A percentile compares a stretch with the other conserved stretches of the same genome.
These are phyloP conservation scores for Pichia sp. DNA, from an alignment of 1,139 yeast genomes.

Conservation along the genomic window DNA sequence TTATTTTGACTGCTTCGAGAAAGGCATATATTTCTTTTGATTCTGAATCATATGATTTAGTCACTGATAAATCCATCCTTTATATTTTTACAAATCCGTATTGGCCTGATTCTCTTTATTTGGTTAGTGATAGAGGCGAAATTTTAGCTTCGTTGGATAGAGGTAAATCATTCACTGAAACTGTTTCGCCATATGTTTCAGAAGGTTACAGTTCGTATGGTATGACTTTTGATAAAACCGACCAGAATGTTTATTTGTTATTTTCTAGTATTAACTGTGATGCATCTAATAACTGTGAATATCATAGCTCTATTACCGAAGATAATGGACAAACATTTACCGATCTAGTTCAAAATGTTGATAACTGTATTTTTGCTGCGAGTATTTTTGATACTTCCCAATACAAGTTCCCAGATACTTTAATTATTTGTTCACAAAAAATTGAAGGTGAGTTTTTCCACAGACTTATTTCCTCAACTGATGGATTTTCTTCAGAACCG, in stretches of 20 bases:
- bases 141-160: constrained; percentile 63
- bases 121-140: constrained; percentile 45
- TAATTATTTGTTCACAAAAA: constrained; percentile 56
- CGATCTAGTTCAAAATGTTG: constrained; percentile 44
- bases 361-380: constrained; percentile 64
- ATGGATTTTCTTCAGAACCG: constrained; percentile 41
- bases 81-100: constrained; percentile 56
- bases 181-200: constrained; percentile 40
- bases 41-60: constrained; percentile 46
- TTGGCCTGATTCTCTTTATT: constrained; percentile 57
- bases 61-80: constrained; percentile 38
- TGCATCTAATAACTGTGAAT: constrained; percentile 41
- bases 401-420: constrained; percentile 37
- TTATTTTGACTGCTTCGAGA: constrained; percentile 50
- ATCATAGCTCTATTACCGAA: constrained; percentile 52
- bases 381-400: constrained; percentile 36
- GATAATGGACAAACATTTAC: constrained; percentile 63
- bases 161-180: constrained; percentile 47
- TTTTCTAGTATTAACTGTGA: constrained; percentile 60
- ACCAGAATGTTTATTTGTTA: constrained; percentile 59
- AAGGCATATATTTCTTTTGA: constrained; percentile 63
- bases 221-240: constrained; percentile 52
- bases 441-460: constrained; percentile 17
- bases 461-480: constrained; percentile 44
- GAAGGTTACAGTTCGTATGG: constrained; percentile 12